These are phyloP conservation scores for Urostyla sp. DNA, from an alignment of 73 alveolate species.

Conservation along the genomic window DNA sequence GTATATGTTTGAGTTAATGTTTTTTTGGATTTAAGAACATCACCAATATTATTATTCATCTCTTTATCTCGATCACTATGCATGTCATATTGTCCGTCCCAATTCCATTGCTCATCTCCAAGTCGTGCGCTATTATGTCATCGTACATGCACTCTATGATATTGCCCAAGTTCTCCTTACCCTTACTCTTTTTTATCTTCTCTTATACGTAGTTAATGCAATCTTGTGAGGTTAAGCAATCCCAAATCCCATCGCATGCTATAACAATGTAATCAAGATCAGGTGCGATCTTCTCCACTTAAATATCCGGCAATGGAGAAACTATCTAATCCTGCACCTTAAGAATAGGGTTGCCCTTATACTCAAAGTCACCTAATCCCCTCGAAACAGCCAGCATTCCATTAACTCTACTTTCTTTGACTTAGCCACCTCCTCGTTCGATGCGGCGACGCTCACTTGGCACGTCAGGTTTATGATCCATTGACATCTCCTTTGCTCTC, in stretches of 20 bases:
- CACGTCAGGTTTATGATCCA: constrained; percentile 54
- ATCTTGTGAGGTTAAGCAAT: constrained; percentile 71
- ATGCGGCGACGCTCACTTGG: constrained; percentile 24
- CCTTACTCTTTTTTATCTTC: constrained; percentile 37
- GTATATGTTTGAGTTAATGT: too few relatives aligned
- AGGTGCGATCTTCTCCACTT: constrained; percentile 57
- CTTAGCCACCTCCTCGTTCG: constrained; percentile 77
- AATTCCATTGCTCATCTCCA: constrained; percentile 1
- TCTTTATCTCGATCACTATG: neutral
- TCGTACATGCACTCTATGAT: neutral
- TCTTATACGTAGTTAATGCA: constrained; percentile 66
- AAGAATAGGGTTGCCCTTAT: constrained; percentile 64
- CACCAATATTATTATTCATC: neutral
- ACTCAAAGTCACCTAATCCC: constrained; percentile 89
- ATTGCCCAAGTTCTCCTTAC: neutral
- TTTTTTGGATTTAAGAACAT: neutral
- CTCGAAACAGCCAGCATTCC: constrained; percentile 86
- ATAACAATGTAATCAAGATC: constrained; percentile 73
- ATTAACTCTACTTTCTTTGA: constrained; percentile 76
- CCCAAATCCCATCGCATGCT: constrained; percentile 93
- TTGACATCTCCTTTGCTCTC: constrained; percentile 36
- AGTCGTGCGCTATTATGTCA: neutral
- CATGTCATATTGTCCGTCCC: constrained; percentile 26
- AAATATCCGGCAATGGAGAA: constrained; percentile 81
- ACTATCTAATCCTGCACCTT: constrained; percentile 72